Base-by-base conservation (phyloP, 2,329 filamentous ascomycete genomes). In the Xylaria sp. region DNA sequence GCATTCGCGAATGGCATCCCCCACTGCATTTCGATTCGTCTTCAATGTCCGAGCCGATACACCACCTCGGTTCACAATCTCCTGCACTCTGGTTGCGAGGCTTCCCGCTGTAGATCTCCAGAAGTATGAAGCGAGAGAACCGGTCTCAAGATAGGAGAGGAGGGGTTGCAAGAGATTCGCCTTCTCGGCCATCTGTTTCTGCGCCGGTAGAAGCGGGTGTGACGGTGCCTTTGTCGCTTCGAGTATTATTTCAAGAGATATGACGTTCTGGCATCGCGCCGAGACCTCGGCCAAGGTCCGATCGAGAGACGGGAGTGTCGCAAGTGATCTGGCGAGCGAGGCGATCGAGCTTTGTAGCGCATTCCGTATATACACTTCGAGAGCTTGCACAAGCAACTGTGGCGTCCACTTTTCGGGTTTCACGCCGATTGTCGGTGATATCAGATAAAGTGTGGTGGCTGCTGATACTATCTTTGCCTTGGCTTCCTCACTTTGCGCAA, bases 91-190 rank as follows among this genome's bases (percentile, higher is more conserved):
- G 0, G 86, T 79, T 2, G 88, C 84, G 60, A 97, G 79, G 58
- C 85, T 87, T 0, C 89, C 85, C 0, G 94, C 94, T 69, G 97
- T 83, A 7, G 89, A 90, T 56, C 94, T 83, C 92, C 94, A 99
- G 76, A 96, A 99, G 73, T 93, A 96, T 0, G 90, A 93, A 1
- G 91, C 86, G 13, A 99, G 78, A 1, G 90, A 94, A 0, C 90
- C 85, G 0, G 92, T 96, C 74, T 97, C 94, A 6, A 99, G 83
- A n/a, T 87, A 80, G 9, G 83, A 78, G 7, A 96, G 82, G 0
- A 96, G 77, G 0, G 87, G 87, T 59, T 88, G 83, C 0, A 97
- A 80, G 48, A 97, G 81, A 59, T 78, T 83, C 62, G 70, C 55
- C 52, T 76, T 72, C 50, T 78, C 71, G 23, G 50, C 58, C 3